phyloP scores from a whole-genome alignment of 352 stramenopile species.

The Phytophthora megakarya region DNA sequence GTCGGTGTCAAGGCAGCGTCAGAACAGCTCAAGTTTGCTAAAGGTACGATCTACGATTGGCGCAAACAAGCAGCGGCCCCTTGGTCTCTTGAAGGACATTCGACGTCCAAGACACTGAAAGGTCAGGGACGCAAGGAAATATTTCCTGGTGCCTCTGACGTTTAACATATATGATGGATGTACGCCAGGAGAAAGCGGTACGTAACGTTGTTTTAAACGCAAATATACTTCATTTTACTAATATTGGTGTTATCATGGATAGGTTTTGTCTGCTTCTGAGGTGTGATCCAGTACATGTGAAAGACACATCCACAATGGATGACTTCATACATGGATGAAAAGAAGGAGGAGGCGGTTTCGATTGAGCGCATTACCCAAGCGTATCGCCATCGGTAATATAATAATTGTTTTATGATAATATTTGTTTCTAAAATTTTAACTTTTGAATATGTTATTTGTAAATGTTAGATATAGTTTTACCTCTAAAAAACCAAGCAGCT shows the following conservation, averaged over 20 bases:
- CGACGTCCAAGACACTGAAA: neutral
- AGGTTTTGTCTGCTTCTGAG: neutral
- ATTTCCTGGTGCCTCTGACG: neutral
- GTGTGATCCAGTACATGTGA: neutral
- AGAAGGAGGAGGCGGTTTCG: neutral
- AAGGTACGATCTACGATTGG: neutral
- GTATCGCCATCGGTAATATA: no score
- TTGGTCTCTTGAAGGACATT: neutral
- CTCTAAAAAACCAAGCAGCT: no score
- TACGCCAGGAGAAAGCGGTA: neutral
- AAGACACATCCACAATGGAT: neutral
- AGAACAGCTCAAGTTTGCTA: neutral
- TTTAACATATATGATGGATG: constrained; percentile 3
- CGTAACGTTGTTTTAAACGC: no score
- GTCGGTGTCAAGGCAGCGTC: neutral
- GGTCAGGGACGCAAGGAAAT: neutral
- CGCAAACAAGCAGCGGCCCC: neutral
- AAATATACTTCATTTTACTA: no score
- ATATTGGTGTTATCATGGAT: neutral
- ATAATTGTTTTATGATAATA: no score
- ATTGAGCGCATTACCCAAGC: constrained; percentile 1
- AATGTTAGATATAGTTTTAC: no score
- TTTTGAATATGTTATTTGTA: neutral
- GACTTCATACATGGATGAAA: neutral
- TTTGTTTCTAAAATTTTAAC: neutral